Evolutionary conservation across 768 basidiomycete genomes (phyloP).

Genomic region (Termitomyces sp.): DNA sequence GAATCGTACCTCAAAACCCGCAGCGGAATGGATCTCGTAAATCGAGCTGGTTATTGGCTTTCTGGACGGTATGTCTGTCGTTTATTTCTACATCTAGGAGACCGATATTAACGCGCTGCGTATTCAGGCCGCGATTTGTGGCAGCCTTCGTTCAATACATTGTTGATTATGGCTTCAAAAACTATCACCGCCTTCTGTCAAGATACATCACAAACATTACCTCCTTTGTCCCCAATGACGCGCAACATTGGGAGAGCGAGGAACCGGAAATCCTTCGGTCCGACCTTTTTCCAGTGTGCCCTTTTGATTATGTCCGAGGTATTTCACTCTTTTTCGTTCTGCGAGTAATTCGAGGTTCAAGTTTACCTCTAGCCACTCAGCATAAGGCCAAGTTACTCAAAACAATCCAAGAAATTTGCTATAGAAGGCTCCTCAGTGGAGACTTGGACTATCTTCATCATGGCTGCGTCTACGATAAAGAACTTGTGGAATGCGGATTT

Average conservation of each 20-base stretch:
- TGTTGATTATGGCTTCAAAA: neutral
- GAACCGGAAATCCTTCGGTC: neutral
- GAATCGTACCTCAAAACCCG: neutral
- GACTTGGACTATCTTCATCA: neutral
- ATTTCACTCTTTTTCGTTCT: neutral
- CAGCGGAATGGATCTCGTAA: neutral
- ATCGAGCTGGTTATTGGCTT: neutral
- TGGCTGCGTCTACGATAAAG: neutral
- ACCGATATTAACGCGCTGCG: neutral
- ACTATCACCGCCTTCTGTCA: neutral
- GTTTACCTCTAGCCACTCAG: neutral
- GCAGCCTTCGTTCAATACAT: neutral
- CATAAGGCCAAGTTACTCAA: neutral
- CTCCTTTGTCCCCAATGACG: neutral
- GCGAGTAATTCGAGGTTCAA: neutral
- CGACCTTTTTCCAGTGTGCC: neutral
- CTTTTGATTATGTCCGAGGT: neutral
- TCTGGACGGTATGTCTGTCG: neutral
- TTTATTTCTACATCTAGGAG: too few relatives aligned
- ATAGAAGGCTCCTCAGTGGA: neutral
- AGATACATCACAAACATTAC: neutral
- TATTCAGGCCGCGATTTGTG: neutral
- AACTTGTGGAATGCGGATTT: conserved; percentile 2
- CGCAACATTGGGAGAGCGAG: neutral
- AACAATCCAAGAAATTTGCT: neutral